These are phyloP conservation scores for Bremia lactucae DNA, from an alignment of 352 stramenopile species.

Conservation along the genomic window DNA sequence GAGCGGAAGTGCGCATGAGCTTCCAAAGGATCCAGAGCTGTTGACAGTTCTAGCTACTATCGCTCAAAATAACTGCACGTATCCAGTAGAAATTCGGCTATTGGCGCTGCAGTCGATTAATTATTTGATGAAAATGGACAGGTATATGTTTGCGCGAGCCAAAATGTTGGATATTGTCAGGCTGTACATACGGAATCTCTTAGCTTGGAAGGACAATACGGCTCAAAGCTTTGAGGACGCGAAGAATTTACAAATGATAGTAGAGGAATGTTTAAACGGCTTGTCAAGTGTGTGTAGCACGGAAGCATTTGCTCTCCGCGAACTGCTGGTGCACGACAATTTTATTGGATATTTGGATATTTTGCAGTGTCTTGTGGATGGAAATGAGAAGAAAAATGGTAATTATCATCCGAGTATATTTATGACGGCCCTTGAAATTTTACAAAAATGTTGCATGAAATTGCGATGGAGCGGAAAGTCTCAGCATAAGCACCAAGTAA, in stretches of 20 bases:
- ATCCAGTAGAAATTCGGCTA: constrained; percentile 36
- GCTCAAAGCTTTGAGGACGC: not conserved
- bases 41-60: constrained; percentile 40
- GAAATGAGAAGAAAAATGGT: constrained; percentile 20
- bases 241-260: constrained; percentile 48
- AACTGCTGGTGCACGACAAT: constrained; percentile 26
- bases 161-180: constrained; percentile 34
- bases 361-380: constrained; percentile 25
- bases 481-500: constrained; percentile 2
- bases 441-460: constrained; percentile 66
- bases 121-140: constrained; percentile 80
- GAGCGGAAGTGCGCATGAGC: constrained; percentile 14
- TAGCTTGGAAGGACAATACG: constrained; percentile 21
- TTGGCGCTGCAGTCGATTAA: constrained; percentile 76
- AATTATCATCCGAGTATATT: constrained; percentile 55
- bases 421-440: constrained; percentile 43
- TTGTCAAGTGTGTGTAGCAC: constrained; percentile 53
- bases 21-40: constrained; percentile 50
- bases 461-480: constrained; percentile 39
- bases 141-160: constrained; percentile 39
- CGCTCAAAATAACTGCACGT: constrained; percentile 29
- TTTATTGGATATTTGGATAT: constrained; percentile 54
- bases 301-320: constrained; percentile 42
- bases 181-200: constrained; percentile 44
- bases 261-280: constrained; percentile 73